Evolutionary conservation across 2,329 filamentous ascomycete genomes (phyloP), one percentile per base, ranked within the genome.

Genomic region (Massarina eburnea): DNA sequence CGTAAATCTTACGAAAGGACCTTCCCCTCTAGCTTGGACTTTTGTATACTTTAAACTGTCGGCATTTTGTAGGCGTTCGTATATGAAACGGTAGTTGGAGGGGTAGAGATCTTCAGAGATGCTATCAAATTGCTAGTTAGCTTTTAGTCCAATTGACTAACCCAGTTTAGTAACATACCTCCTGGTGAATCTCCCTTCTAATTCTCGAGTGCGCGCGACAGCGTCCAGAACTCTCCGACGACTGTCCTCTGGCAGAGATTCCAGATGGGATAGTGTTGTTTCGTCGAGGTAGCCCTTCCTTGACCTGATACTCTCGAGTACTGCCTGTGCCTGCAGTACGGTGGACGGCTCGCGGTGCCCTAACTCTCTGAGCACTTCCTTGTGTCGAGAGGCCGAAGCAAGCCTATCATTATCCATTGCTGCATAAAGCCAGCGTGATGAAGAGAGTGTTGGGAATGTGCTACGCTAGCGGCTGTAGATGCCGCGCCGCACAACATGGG

Each of bases 41-140:
- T 19, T 19, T 9, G 2, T 14, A 48, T 71, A 75, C 2, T 26
- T 33, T 26, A 69, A 71, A 50, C 76, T 72, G 29, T 76, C 73
- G 0, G 71, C 71, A 57, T 76, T 76, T 50, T 76, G 73, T 5
- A 76, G 54, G 2, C 65, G 33, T 41, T 66, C 63, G 37, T 60
- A 61, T 2, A 67, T 21, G 24, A 64, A 65, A 5, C 52, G 59
- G 18, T 54, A 59, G 10, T 51, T 55, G 4, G 52, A 62, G 0
- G 51, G 54, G 40, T 65, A 65, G 4, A 67, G 44, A 15, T 63
- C 41, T 4, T 49, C 41, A 3, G 60, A 50, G 3, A 61, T 43
- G 8, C 60, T 64, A 20, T 1, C n/a, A n/a, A n/a, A n/a, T n/a
- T n/a, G n/a, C n/a, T n/a, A n/a, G 17, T 17, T 24, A 18, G 19